phyloP scores from a whole-genome alignment of 2,329 filamentous ascomycete species.

The Colletotrichum neosansevieriae region DNA sequence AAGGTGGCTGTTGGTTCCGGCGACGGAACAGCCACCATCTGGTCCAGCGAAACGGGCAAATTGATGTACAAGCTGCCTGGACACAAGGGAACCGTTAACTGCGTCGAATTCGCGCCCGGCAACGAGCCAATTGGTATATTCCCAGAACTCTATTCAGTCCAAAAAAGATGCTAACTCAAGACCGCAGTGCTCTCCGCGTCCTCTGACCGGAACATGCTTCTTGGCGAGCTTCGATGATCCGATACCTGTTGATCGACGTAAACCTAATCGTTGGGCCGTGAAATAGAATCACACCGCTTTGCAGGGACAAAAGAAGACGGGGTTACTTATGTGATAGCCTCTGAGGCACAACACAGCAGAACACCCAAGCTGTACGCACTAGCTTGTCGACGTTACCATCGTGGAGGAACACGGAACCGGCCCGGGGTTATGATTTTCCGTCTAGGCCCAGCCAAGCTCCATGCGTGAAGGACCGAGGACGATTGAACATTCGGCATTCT shows the following conservation, averaged over 20 bases:
- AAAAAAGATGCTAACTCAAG: slow-evolving; percentile 49
- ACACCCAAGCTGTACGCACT: no score
- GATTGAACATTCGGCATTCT: neutral
- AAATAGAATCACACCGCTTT: no score
- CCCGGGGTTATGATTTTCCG: no score
- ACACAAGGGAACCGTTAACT: slow-evolving; percentile 95
- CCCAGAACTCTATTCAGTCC: neutral
- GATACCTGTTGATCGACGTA: no score
- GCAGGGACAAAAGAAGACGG: no score
- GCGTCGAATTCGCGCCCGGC: slow-evolving; percentile 88
- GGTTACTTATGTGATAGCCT: no score
- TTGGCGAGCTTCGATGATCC: slow-evolving; percentile 75
- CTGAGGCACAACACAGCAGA: no score
- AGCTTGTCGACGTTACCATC: neutral
- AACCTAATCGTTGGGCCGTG: no score
- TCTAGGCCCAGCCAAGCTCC: neutral
- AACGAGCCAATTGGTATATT: slow-evolving; percentile 89
- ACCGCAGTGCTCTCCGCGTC: slow-evolving; percentile 85
- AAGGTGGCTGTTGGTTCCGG: slow-evolving; percentile 90
- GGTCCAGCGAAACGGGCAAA: slow-evolving; percentile 90
- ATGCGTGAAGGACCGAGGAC: neutral
- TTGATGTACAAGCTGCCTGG: slow-evolving; percentile 94
- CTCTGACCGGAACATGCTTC: slow-evolving; percentile 86
- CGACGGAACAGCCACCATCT: slow-evolving; percentile 90
- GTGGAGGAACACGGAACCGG: neutral